Conservation (phyloP, 2,329 filamentous ascomycete genomes). For the Fusarium verticillioides region DNA sequence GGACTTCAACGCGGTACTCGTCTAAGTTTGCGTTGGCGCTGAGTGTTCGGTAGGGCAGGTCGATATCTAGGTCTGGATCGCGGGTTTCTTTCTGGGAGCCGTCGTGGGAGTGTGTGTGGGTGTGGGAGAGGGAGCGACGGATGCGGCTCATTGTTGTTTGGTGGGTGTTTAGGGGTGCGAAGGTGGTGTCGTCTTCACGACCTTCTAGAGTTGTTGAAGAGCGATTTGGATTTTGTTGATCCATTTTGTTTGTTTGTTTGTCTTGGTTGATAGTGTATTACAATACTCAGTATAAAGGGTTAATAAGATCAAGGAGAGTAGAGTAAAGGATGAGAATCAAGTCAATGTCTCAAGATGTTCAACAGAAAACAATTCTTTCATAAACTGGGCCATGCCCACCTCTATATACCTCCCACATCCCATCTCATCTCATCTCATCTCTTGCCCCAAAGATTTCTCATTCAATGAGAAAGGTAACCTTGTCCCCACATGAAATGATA, state of each 20-base stretch:
- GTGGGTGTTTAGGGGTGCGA: constrained; percentile 41
- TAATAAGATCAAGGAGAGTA: not conserved
- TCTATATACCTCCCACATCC: constrained; percentile 29
- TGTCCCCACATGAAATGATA: constrained; percentile 1
- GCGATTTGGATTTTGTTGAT: constrained; percentile 23
- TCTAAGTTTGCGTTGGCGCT: constrained; percentile 69
- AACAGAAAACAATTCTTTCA: not conserved
- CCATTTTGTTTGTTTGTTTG: constrained; percentile 14
- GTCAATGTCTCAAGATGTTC: constrained; percentile 23
- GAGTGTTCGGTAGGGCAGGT: constrained; percentile 74
- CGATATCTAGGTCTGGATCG: constrained; percentile 58
- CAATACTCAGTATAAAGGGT: not conserved
- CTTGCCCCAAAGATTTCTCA: not conserved
- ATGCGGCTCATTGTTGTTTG: constrained; percentile 27
- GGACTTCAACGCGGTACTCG: constrained; percentile 74
- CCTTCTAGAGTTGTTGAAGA: constrained; percentile 35
- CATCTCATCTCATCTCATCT: not conserved
- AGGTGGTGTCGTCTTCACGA: constrained; percentile 26
- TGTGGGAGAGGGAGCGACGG: constrained; percentile 40
- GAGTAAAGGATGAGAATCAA: constrained; percentile 10
- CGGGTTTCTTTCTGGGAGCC: constrained; percentile 48
- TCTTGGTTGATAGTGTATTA: not conserved
- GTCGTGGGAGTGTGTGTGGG: constrained; percentile 13
- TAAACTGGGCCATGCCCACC: constrained; percentile 8
- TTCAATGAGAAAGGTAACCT: not conserved